A percentile compares a stretch with the other conserved stretches of the same genome.
These are phyloP conservation scores for Phytophthora foliorum DNA, from an alignment of 352 stramenopile species.

Conservation along the genomic window DNA sequence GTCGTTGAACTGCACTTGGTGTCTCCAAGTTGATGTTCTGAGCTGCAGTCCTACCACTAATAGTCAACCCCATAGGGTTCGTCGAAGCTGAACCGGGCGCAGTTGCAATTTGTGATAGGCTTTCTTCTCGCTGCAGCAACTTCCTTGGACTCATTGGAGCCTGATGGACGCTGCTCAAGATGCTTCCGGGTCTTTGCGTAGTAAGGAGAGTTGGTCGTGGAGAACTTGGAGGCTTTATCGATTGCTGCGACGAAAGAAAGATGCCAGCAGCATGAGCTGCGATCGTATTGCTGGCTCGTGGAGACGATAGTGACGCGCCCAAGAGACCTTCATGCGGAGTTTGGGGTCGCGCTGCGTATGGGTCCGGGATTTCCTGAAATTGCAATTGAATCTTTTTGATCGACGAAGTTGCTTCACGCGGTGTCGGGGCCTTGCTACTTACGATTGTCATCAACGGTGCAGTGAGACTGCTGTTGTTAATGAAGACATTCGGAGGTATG, in stretches of 20 bases:
- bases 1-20: constrained; percentile 9
- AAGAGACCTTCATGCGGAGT: constrained; percentile 23
- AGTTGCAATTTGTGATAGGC: constrained; percentile 3
- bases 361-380: constrained; percentile 17
- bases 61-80: constrained; percentile 8
- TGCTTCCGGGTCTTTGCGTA: constrained; percentile 5
- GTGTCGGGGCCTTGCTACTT: constrained; percentile 29
- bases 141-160: constrained; percentile 9
- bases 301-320: constrained; percentile 21
- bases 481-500: constrained; percentile 25
- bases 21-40: constrained; percentile 5
- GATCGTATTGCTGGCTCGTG: constrained; percentile 21
- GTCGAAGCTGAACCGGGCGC: not conserved
- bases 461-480: constrained; percentile 41
- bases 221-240: constrained; percentile 21
- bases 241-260: constrained; percentile 26
- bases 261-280: constrained; percentile 16
- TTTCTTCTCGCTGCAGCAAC: constrained; percentile 20
- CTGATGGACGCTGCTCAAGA: constrained; percentile 24
- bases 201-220: constrained; percentile 18
- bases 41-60: constrained; percentile 27
- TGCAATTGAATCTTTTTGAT: constrained; percentile 31
- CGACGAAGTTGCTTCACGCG: constrained; percentile 14
- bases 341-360: constrained; percentile 7
- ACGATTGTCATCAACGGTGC: constrained; percentile 39